Evolutionary conservation across 169 alveolate species (phyloP).

Genomic region (Theileria equi): DNA sequence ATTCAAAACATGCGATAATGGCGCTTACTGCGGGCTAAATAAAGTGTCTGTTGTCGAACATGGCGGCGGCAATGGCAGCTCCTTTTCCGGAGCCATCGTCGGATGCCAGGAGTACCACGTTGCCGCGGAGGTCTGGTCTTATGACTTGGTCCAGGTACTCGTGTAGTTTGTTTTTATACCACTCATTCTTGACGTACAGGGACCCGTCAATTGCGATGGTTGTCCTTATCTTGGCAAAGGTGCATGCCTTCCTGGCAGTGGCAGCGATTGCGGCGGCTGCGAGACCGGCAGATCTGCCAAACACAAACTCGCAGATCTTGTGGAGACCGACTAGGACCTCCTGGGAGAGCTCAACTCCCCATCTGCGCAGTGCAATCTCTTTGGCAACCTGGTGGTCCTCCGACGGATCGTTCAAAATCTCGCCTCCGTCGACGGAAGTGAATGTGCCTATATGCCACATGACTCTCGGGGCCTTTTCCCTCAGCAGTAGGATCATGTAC

Average conservation of each 20-base stretch:
- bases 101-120: slow-evolving; percentile 67
- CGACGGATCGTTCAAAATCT: slow-evolving; percentile 71
- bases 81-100: slow-evolving; percentile 89
- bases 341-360: slow-evolving; percentile 70
- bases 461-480: slow-evolving; percentile 75
- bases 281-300: slow-evolving; percentile 82
- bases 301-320: slow-evolving; percentile 73
- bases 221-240: slow-evolving; percentile 62
- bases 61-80: slow-evolving; percentile 86
- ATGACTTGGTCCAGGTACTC: slow-evolving; percentile 65
- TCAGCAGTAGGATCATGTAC: slow-evolving; percentile 68
- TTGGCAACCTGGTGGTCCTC: slow-evolving; percentile 46
- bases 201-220: slow-evolving; percentile 85
- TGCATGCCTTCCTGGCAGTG: slow-evolving; percentile 72
- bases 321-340: slow-evolving; percentile 57
- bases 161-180: slow-evolving; percentile 74
- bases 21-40: too few relatives aligned
- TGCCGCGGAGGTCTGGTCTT: slow-evolving; percentile 70
- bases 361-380: slow-evolving; percentile 60
- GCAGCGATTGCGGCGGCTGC: slow-evolving; percentile 82
- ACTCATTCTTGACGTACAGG: slow-evolving; percentile 75
- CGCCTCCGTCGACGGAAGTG: slow-evolving; percentile 72
- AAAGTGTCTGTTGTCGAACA: slow-evolving; percentile 37
- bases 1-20: too few relatives aligned
- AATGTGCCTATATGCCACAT: slow-evolving; percentile 75